Evolutionary conservation across 2,329 filamentous ascomycete genomes (phyloP).

Genomic region (Pseudocercospora eumusae): DNA sequence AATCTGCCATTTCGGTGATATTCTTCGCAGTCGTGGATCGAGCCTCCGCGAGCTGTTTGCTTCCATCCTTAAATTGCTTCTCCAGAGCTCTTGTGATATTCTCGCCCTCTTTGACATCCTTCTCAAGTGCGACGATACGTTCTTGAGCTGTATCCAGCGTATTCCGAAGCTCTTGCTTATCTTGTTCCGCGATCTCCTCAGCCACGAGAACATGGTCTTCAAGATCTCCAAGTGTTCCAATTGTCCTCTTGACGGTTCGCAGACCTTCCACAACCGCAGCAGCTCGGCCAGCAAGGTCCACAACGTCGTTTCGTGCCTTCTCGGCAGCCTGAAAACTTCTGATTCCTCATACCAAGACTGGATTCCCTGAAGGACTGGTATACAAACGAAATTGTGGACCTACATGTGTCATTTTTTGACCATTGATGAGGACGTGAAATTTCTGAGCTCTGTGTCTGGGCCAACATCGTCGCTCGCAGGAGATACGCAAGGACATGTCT

Average conservation of each 20-base stretch:
- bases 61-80: background rate
- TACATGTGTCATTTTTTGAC: background rate
- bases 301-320: background rate
- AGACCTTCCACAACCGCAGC: background rate
- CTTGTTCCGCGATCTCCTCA: background rate
- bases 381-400: conserved; percentile 1
- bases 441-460: background rate
- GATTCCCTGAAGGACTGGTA: background rate
- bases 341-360: background rate
- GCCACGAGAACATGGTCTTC: background rate
- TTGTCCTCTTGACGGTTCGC: background rate
- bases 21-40: background rate
- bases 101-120: background rate
- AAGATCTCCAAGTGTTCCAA: background rate
- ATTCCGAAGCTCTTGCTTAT: background rate
- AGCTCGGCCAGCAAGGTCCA: background rate
- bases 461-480: background rate
- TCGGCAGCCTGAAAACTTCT: background rate
- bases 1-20: background rate
- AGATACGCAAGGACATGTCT: background rate
- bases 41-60: background rate
- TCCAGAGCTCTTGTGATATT: background rate
- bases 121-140: background rate
- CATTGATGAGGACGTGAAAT: too few relatives aligned
- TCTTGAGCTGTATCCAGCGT: background rate